A percentile compares a stretch with the other conserved stretches of the same genome.
These are phyloP conservation scores for Mycosphaerella arachidis DNA, from an alignment of 2,329 filamentous ascomycete genomes.

Conservation along the genomic window DNA sequence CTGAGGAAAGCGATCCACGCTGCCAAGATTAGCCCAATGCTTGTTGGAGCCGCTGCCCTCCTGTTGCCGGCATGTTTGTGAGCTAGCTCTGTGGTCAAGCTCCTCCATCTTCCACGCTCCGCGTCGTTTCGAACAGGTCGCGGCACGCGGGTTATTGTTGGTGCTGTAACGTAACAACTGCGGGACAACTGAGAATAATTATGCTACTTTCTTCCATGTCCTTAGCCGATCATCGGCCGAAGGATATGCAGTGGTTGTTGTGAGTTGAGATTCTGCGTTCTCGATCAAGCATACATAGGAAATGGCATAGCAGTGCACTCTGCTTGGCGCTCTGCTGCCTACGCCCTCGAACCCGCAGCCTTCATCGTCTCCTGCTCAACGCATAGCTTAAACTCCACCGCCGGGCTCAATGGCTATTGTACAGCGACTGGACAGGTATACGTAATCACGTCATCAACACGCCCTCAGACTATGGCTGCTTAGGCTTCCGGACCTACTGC, in stretches of 20 bases:
- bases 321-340: neutral
- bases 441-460: neutral
- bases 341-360: neutral
- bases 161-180: no score
- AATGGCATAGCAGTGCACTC: neutral
- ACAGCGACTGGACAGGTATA: neutral
- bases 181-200: neutral
- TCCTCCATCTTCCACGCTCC: no score
- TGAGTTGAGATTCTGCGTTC: neutral
- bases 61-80: no score
- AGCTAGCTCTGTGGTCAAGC: no score
- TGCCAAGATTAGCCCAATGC: neutral
- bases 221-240: neutral
- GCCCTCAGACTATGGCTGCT: neutral
- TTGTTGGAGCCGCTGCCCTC: neutral
- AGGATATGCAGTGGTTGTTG: neutral
- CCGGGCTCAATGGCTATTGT: neutral
- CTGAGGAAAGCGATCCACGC: neutral
- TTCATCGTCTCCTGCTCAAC: neutral
- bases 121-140: no score
- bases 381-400: neutral
- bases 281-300: neutral
- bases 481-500: conserved; percentile 7
- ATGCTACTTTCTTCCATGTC: neutral
- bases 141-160: no score